These are phyloP conservation scores for Metarhizium sp. DNA, from an alignment of 2,329 filamentous ascomycete genomes.

Conservation along the genomic window DNA sequence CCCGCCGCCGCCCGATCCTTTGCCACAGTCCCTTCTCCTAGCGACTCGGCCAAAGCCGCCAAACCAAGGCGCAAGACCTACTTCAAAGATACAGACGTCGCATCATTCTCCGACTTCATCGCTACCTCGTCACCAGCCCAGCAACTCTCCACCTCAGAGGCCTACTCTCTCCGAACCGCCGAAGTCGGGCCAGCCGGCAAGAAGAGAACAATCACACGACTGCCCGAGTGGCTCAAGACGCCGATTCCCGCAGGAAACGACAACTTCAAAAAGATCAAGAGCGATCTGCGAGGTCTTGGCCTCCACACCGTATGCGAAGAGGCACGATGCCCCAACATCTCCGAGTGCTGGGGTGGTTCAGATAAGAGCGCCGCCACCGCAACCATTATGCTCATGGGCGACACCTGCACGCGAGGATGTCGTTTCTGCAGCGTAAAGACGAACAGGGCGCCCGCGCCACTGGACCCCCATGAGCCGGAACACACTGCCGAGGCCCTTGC, in stretches of 20 bases:
- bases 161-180: constrained; percentile 51
- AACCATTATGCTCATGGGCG: constrained; percentile 99
- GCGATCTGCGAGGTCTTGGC: constrained; percentile 78
- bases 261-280: constrained; percentile 93
- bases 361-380: constrained; percentile 86
- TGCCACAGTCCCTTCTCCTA: constrained; percentile 34
- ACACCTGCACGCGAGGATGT: constrained; percentile 93
- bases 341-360: constrained; percentile 92
- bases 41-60: constrained; percentile 13
- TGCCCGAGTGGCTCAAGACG: constrained; percentile 94
- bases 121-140: constrained; percentile 28
- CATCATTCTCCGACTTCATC: constrained; percentile 50
- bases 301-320: constrained; percentile 97
- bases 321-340: constrained; percentile 93
- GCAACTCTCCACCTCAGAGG: constrained; percentile 40
- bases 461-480: constrained; percentile 95
- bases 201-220: constrained; percentile 57
- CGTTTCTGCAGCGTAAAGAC: constrained; percentile 98
- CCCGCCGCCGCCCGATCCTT: constrained; percentile 27
- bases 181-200: constrained; percentile 55
- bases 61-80: constrained; percentile 35
- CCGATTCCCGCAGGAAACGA: constrained; percentile 72
- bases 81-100: constrained; percentile 50
- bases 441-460: constrained; percentile 58
- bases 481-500: constrained; percentile 89